Evolutionary conservation across 2,329 filamentous ascomycete species (phyloP).

Genomic region (Hypoxylon sp.): DNA sequence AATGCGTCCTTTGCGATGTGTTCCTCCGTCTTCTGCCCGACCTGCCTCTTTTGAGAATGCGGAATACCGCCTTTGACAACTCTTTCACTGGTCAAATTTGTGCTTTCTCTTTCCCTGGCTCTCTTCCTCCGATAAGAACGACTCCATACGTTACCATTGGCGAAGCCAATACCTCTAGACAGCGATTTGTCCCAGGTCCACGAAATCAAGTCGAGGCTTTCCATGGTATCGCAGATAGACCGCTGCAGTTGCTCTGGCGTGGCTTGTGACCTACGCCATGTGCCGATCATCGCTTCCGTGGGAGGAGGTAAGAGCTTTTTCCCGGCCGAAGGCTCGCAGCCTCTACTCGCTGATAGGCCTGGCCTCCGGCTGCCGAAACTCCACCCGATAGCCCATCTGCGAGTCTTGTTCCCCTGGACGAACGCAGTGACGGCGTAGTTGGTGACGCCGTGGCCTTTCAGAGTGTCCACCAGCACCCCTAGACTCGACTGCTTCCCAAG

Average conservation of each 20-base stretch:
- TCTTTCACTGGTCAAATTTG: slow-evolving; percentile 31
- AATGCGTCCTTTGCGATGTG: slow-evolving; percentile 62
- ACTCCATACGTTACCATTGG: slow-evolving; percentile 83
- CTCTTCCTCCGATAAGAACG: slow-evolving; percentile 77
- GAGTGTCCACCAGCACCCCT: slow-evolving; percentile 71
- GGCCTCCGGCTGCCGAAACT: slow-evolving; percentile 81
- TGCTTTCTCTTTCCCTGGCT: slow-evolving; percentile 55
- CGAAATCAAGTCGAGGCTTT: slow-evolving; percentile 67
- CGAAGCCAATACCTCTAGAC: slow-evolving; percentile 72
- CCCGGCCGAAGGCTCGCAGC: slow-evolving; percentile 56
- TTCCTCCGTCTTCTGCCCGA: slow-evolving; percentile 48
- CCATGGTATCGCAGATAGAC: slow-evolving; percentile 62
- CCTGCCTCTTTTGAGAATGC: not conserved
- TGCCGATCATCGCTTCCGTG: slow-evolving; percentile 59
- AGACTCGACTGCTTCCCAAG: slow-evolving; percentile 84
- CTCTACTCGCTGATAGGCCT: slow-evolving; percentile 60
- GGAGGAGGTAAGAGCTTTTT: slow-evolving; percentile 62
- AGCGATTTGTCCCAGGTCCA: slow-evolving; percentile 74
- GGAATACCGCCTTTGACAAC: slow-evolving; percentile 31
- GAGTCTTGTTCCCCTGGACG: slow-evolving; percentile 82
- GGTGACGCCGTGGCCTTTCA: slow-evolving; percentile 69
- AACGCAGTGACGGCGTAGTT: slow-evolving; percentile 91
- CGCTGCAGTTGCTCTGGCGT: slow-evolving; percentile 48
- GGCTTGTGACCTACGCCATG: slow-evolving; percentile 52
- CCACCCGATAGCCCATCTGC: slow-evolving; percentile 91